A percentile compares a stretch with the other conserved stretches of the same genome.
Conservation (phyloP, 2,329 filamentous ascomycete species). For the Apiospora hydei region DNA sequence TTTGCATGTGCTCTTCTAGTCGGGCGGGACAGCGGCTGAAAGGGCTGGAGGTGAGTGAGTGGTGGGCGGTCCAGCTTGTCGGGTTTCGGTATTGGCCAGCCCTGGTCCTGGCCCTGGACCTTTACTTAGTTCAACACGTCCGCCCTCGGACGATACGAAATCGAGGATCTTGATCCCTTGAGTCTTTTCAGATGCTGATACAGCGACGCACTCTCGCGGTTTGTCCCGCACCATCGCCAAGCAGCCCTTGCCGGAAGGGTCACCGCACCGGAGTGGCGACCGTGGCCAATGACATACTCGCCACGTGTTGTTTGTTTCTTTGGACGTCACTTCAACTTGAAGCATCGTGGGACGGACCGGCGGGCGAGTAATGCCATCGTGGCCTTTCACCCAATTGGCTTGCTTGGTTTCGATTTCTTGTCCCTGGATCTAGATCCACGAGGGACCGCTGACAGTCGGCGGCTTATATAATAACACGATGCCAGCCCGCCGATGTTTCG, state of each 20-base stretch:
- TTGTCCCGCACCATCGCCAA: neutral
- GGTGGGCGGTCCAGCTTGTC: too few species aligned
- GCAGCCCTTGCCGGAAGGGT: neutral
- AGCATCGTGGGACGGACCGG: neutral
- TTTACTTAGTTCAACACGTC: too few species aligned
- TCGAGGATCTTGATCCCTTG: too few species aligned
- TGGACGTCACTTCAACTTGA: neutral
- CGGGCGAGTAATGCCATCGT: neutral
- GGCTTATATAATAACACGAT: neutral
- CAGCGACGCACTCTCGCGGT: too few species aligned
- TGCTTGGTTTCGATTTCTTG: too few species aligned
- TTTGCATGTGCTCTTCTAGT: neutral
- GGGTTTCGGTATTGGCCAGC: too few species aligned
- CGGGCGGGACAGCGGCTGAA: neutral
- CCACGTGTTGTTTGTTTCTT: neutral
- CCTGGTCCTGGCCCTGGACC: too few species aligned
- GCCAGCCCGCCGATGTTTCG: neutral
- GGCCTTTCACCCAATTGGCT: neutral
- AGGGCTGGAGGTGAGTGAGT: too few species aligned
- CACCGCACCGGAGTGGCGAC: neutral
- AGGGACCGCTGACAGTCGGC: neutral
- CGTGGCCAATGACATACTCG: neutral
- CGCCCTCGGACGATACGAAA: too few species aligned
- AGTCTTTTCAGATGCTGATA: too few species aligned
- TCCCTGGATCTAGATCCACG: neutral